Evolutionary conservation across 371 early-diverging fungal species (phyloP).

Genomic region (Mucor racemosus): DNA sequence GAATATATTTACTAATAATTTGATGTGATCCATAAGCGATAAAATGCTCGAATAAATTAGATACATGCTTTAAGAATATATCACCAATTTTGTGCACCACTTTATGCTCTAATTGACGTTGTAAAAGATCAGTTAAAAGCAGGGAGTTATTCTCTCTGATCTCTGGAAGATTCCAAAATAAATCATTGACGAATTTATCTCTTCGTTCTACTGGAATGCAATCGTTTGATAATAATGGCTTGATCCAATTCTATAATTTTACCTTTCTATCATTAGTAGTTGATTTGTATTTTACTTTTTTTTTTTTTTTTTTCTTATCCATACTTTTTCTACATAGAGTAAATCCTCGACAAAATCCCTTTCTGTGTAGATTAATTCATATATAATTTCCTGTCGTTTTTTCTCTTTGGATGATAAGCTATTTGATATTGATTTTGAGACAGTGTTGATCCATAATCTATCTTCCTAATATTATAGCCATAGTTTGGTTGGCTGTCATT

Average conservation of each 20-base stretch:
- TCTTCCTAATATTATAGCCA: constrained; percentile 22
- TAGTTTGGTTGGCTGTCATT: neutral
- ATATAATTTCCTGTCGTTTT: constrained; percentile 89
- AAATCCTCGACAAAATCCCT: constrained; percentile 87
- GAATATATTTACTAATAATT: constrained; percentile 76
- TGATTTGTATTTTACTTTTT: neutral
- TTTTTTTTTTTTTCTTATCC: constrained; percentile 32
- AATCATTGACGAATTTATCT: constrained; percentile 69
- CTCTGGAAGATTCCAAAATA: constrained; percentile 86
- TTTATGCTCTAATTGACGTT: constrained; percentile 71
- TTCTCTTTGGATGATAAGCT: constrained; percentile 71
- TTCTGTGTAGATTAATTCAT: constrained; percentile 87
- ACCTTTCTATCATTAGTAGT: neutral
- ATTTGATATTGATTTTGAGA: constrained; percentile 67
- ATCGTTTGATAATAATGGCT: constrained; percentile 62
- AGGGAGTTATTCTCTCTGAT: constrained; percentile 71
- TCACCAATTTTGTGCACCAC: constrained; percentile 87
- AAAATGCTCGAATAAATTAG: constrained; percentile 72
- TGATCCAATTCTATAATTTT: constrained; percentile 65
- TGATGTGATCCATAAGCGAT: constrained; percentile 90
- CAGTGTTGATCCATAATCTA: constrained; percentile 61
- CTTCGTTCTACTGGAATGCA: constrained; percentile 39
- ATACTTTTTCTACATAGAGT: constrained; percentile 56
- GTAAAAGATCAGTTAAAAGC: constrained; percentile 66
- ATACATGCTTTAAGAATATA: constrained; percentile 74